These are phyloP conservation scores for Didymella arachidicola DNA, from an alignment of 2,329 filamentous ascomycete species.

Conservation along the genomic window DNA sequence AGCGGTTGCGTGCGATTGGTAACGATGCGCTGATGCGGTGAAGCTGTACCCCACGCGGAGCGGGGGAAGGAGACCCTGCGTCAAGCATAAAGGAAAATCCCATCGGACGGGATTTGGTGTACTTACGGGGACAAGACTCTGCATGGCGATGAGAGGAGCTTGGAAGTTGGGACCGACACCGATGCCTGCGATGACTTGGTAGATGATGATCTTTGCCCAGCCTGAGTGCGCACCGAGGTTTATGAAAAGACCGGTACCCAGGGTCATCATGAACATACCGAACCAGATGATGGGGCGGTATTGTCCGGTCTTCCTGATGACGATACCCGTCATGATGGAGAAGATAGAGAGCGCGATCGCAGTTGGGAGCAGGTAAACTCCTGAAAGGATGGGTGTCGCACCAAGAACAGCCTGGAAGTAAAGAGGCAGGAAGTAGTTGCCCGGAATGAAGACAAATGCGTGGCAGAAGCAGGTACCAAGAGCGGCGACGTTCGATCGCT, in stretches of 20 bases:
- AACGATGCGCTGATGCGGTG: not conserved
- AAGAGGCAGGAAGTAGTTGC: slow-evolving; percentile 80
- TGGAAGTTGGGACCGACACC: slow-evolving; percentile 73
- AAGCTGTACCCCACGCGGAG: not conserved
- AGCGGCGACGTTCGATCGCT: slow-evolving; percentile 70
- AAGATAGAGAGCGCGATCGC: slow-evolving; percentile 71
- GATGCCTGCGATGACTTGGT: slow-evolving; percentile 50
- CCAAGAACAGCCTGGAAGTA: slow-evolving; percentile 83
- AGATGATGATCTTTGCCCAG: slow-evolving; percentile 52
- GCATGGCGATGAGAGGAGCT: slow-evolving; percentile 71
- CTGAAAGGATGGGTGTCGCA: slow-evolving; percentile 72
- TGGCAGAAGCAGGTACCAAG: slow-evolving; percentile 75
- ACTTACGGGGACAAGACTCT: slow-evolving; percentile 64
- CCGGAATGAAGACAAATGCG: slow-evolving; percentile 78
- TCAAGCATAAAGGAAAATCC: not conserved
- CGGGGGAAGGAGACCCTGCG: not conserved
- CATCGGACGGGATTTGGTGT: not conserved
- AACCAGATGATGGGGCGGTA: slow-evolving; percentile 53
- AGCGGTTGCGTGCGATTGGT: slow-evolving; percentile 15
- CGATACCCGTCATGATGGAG: slow-evolving; percentile 65
- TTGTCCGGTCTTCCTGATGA: slow-evolving; percentile 56
- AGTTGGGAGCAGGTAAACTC: slow-evolving; percentile 76
- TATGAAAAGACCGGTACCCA: slow-evolving; percentile 52
- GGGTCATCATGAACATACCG: slow-evolving; percentile 48
- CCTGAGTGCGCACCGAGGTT: slow-evolving; percentile 42